These are phyloP conservation scores for Vigna angularis DNA, from an alignment of 306 rosid genomes.

Conservation along the genomic window DNA sequence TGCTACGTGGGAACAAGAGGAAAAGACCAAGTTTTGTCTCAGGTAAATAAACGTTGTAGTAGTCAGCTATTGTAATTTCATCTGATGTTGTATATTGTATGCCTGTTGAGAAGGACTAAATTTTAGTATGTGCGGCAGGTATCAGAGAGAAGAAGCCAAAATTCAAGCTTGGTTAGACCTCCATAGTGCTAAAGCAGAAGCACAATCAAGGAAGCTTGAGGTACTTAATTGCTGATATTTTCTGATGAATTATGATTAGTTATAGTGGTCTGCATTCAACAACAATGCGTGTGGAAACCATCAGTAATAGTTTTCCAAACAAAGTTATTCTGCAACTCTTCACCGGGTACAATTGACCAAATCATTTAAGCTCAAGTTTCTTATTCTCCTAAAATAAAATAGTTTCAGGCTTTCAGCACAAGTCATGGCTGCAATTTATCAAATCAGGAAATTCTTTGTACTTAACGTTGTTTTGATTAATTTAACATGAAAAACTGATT, in stretches of 20 bases:
- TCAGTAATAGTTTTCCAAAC: not conserved
- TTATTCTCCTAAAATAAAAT: not conserved
- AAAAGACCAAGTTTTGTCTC: constrained; percentile 72
- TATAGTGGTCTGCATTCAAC: not conserved
- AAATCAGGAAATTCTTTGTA: not conserved
- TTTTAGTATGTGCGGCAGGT: constrained; percentile 54
- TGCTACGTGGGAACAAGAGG: constrained; percentile 87
- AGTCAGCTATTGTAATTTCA: not conserved
- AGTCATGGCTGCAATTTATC: not conserved
- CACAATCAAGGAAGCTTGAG: constrained; percentile 94
- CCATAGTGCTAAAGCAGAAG: constrained; percentile 98
- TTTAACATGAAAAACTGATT: not conserved
- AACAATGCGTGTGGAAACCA: not conserved
- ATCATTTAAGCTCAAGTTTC: not conserved
- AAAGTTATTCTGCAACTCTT: not conserved
- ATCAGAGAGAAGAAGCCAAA: constrained; percentile 93
- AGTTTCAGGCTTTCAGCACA: not conserved
- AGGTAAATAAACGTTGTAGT: constrained; percentile 56
- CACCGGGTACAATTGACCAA: not conserved
- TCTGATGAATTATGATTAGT: not conserved
- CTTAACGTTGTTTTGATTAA: not conserved
- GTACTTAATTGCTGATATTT: constrained; percentile 49
- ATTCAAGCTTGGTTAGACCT: constrained; percentile 96
- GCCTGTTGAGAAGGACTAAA: constrained; percentile 10
- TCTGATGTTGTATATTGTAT: not conserved